Conservation (phyloP, 495 filamentous ascomycete species). For the Bathelium albidoporum region DNA sequence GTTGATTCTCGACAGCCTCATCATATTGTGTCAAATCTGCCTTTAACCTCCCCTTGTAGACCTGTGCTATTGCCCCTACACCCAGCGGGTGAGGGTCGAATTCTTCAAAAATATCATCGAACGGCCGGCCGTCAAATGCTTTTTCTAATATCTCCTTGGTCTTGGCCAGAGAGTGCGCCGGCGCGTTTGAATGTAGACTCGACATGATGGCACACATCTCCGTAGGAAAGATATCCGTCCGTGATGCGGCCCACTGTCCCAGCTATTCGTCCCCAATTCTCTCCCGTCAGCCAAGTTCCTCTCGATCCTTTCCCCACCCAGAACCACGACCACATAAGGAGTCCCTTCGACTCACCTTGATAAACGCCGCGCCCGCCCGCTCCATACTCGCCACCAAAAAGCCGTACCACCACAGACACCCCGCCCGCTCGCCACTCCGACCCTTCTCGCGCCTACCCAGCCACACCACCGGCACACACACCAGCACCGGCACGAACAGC, state of each 20-base stretch:
- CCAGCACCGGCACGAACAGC: conserved; percentile 85
- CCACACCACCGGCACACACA: conserved; percentile 72
- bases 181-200: conserved; percentile 85
- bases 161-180: conserved; percentile 71
- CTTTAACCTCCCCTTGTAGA: conserved; percentile 91
- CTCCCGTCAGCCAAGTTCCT: neutral
- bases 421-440: conserved; percentile 59
- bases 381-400: conserved; percentile 90
- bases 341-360: conserved; percentile 68
- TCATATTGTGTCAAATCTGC: conserved; percentile 57
- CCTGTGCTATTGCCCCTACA: conserved; percentile 94
- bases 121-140: conserved; percentile 69
- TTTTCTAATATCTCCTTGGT: conserved; percentile 69
- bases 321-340: too few species aligned
- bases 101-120: conserved; percentile 93
- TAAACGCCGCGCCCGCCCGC: conserved; percentile 87
- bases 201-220: conserved; percentile 92
- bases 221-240: conserved; percentile 93
- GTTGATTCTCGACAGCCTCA: conserved; percentile 42
- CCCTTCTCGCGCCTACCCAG: conserved; percentile 50
- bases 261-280: conserved; percentile 49
- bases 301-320: too few species aligned
- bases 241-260: conserved; percentile 97
- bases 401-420: conserved; percentile 90
- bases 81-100: conserved; percentile 86